phyloP scores from a whole-genome alignment of 2,329 filamentous ascomycete species.

The Fusarium burgessii region DNA sequence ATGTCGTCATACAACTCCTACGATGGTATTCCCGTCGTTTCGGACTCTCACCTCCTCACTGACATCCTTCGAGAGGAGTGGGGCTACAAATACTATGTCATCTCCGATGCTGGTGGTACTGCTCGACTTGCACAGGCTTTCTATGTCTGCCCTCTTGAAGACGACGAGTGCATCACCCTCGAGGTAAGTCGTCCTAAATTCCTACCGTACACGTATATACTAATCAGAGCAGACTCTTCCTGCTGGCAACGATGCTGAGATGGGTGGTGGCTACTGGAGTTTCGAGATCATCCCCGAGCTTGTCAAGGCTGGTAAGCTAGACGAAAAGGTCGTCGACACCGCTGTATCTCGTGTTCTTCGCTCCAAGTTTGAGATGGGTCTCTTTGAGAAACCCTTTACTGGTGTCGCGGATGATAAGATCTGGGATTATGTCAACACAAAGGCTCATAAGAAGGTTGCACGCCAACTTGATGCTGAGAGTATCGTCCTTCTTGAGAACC shows the following conservation, averaged over 20 bases:
- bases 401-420: slow-evolving; percentile 68
- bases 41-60: slow-evolving; percentile 74
- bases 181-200: slow-evolving; percentile 53
- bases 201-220: rapidly evolving
- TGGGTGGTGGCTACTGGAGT: slow-evolving; percentile 81
- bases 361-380: slow-evolving; percentile 75
- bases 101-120: slow-evolving; percentile 75
- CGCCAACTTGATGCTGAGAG: slow-evolving; percentile 73
- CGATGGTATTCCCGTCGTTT: slow-evolving; percentile 76
- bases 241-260: slow-evolving; percentile 79
- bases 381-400: slow-evolving; percentile 78
- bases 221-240: slow-evolving; percentile 62
- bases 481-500: slow-evolving; percentile 71
- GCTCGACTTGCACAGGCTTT: slow-evolving; percentile 75
- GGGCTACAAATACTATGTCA: slow-evolving; percentile 77
- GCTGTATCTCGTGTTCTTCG: slow-evolving; percentile 75
- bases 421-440: slow-evolving; percentile 70
- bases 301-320: slow-evolving; percentile 70
- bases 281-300: slow-evolving; percentile 75
- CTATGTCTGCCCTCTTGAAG: slow-evolving; percentile 70
- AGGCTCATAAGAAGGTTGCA: slow-evolving; percentile 68
- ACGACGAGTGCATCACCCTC: slow-evolving; percentile 73
- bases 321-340: slow-evolving; percentile 69
- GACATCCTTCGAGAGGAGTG: slow-evolving; percentile 78
- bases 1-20: slow-evolving; percentile 84